A percentile compares a stretch with the other conserved stretches of the same genome.
Evolutionary conservation across 257 asterid species (phyloP).

Genomic region (Solanum bulbocastanum): DNA sequence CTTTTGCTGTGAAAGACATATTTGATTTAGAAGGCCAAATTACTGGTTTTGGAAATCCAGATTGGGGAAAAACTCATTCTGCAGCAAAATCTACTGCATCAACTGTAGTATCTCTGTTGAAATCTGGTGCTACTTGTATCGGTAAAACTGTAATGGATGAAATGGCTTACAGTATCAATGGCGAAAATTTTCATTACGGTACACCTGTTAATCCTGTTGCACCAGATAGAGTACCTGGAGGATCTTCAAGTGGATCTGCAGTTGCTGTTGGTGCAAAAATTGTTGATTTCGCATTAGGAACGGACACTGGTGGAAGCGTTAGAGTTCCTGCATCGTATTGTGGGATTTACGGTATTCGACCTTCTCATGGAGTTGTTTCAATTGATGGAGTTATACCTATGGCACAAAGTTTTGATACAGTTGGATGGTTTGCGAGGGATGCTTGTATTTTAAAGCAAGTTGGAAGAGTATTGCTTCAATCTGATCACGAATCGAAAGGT

Average conservation of each 20-base stretch:
- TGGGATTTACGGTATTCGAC: constrained; percentile 76
- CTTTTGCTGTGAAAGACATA: constrained; percentile 90
- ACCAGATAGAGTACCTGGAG: constrained; percentile 84
- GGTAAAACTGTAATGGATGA: constrained; percentile 92
- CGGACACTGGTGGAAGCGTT: constrained; percentile 93
- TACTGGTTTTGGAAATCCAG: constrained; percentile 87
- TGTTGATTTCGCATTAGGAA: constrained; percentile 83
- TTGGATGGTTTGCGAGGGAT: constrained; percentile 92
- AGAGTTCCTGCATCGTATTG: constrained; percentile 92
- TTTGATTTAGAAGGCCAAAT: constrained; percentile 71
- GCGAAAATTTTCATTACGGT: constrained; percentile 78
- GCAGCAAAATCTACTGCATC: constrained; percentile 62
- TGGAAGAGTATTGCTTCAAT: constrained; percentile 46
- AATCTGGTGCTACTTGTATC: constrained; percentile 80
- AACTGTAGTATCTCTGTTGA: constrained; percentile 39
- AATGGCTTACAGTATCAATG: constrained; percentile 97
- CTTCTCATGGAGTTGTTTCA: constrained; percentile 77
- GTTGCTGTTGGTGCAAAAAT: constrained; percentile 72
- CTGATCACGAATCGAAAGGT: constrained; percentile 1
- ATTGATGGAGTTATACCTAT: constrained; percentile 62
- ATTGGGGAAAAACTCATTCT: constrained; percentile 75
- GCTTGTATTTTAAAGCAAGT: constrained; percentile 54
- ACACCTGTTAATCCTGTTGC: constrained; percentile 83
- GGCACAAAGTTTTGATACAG: constrained; percentile 94
- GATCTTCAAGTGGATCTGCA: constrained; percentile 97